Percentiles rank a stretch among this genome's conserved stretches.
These are phyloP conservation scores for Erythrobasidium yunnanense DNA, from an alignment of 768 basidiomycete species.

Conservation along the genomic window DNA sequence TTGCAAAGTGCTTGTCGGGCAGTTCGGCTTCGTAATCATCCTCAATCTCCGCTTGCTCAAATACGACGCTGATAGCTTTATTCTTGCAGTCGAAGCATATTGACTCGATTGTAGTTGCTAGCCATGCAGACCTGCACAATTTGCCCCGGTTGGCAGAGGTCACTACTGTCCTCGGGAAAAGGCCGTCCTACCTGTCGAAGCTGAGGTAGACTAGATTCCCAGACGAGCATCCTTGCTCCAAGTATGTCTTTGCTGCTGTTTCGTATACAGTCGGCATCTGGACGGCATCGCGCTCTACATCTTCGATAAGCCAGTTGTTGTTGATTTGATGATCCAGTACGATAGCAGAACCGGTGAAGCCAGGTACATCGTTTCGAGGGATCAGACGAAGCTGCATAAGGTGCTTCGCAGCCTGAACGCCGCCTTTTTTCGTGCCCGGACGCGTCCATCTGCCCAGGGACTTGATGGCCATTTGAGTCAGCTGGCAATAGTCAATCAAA, in stretches of 20 bases:
- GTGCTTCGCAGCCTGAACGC: no score
- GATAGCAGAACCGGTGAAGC: no score
- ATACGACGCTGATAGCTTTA: neutral
- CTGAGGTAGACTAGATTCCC: neutral
- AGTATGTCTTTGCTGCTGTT: neutral
- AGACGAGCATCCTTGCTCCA: neutral
- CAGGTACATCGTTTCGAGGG: no score
- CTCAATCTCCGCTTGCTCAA: neutral
- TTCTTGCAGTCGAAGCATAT: conserved; percentile 1
- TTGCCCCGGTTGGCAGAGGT: no score
- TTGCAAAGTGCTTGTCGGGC: no score
- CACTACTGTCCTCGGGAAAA: neutral
- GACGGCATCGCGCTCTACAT: neutral
- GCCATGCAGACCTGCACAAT: conserved; percentile 2
- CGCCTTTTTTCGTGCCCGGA: no score
- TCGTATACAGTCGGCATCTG: neutral
- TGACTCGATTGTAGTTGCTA: neutral
- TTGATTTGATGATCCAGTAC: no score
- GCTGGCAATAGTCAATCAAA: no score
- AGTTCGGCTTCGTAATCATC: neutral
- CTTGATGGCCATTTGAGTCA: no score
- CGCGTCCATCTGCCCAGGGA: no score
- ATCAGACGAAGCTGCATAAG: no score
- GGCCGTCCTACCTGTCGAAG: neutral
- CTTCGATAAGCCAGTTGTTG: no score